These are phyloP conservation scores for Xylariaceae sp. DNA, from an alignment of 2,329 filamentous ascomycete species.

Conservation along the genomic window DNA sequence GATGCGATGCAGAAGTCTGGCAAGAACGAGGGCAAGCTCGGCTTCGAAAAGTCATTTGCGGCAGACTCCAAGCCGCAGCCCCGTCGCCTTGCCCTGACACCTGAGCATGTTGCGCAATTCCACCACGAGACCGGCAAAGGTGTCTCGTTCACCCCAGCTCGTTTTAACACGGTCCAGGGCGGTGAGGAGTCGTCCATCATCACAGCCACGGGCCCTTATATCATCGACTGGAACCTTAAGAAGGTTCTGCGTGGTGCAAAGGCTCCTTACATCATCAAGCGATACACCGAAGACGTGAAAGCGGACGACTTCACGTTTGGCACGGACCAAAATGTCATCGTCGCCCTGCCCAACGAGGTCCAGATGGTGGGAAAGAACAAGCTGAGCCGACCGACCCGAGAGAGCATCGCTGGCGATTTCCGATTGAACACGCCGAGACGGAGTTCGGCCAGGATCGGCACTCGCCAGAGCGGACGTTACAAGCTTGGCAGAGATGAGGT, in stretches of 20 bases:
- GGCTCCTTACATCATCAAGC: conserved; percentile 92
- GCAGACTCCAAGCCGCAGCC: conserved; percentile 93
- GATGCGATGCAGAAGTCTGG: conserved; percentile 86
- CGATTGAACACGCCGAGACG: conserved; percentile 43
- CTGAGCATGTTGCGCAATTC: conserved; percentile 93
- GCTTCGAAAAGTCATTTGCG: conserved; percentile 88
- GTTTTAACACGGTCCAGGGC: conserved; percentile 86
- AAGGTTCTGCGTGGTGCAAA: conserved; percentile 77
- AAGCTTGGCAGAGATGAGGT: conserved; percentile 77
- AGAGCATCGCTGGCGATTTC: conserved; percentile 74
- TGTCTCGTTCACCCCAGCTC: conserved; percentile 82
- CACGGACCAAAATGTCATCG: conserved; percentile 95
- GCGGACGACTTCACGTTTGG: conserved; percentile 98
- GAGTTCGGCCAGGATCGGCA: conserved; percentile 48
- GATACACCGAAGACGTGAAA: conserved; percentile 91
- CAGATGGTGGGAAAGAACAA: conserved; percentile 91
- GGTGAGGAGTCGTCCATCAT: conserved; percentile 88
- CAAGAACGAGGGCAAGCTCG: conserved; percentile 97
- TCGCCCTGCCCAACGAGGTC: conserved; percentile 92
- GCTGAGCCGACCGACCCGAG: conserved; percentile 80
- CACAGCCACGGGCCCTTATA: conserved; percentile 92
- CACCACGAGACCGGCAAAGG: conserved; percentile 89
- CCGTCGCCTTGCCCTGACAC: conserved; percentile 79
- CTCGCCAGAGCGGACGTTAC: conserved; percentile 54
- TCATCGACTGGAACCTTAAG: conserved; percentile 93